A percentile compares a stretch with the other conserved stretches of the same genome.
phyloP scores from a whole-genome alignment of 2,329 filamentous ascomycete genomes.

The Ophiocordyceps camponoti-saundersi region DNA sequence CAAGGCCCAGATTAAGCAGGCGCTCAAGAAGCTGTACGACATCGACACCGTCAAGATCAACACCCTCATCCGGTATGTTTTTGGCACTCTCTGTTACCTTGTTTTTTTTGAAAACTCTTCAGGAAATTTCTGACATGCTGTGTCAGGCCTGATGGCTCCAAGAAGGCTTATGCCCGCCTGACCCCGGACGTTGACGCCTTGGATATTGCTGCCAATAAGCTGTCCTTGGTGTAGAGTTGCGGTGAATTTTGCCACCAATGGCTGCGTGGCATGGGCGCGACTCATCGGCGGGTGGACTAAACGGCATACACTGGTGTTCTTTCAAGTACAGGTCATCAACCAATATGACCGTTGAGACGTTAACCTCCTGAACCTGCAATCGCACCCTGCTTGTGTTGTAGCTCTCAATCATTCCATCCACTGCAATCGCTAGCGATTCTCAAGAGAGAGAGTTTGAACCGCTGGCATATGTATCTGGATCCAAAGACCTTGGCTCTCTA shows the following conservation, averaged over 20 bases:
- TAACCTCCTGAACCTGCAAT: background rate
- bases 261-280: background rate
- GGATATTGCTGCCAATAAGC: slow-evolving; percentile 98
- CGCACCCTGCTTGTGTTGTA: background rate
- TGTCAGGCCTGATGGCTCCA: slow-evolving; percentile 68
- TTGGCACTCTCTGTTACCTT: background rate
- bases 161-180: slow-evolving; percentile 97
- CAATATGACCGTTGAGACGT: background rate
- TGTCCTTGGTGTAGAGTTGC: slow-evolving; percentile 67
- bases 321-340: background rate
- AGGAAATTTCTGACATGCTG: background rate
- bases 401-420: no score
- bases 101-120: rapidly evolving
- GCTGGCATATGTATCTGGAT: no score
- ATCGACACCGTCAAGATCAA: slow-evolving; percentile 98
- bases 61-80: slow-evolving; percentile 79
- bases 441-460: no score
- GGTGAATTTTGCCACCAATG: slow-evolving; percentile 13
- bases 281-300: background rate
- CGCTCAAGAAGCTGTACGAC: slow-evolving; percentile 98
- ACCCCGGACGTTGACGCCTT: slow-evolving; percentile 95
- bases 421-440: no score
- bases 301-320: background rate
- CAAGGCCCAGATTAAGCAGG: slow-evolving; percentile 98
- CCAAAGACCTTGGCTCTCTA: no score